A percentile compares a stretch with the other conserved stretches of the same genome.
Evolutionary conservation across 2,329 filamentous ascomycete species (phyloP).

Genomic region (Calycina herbarum): DNA sequence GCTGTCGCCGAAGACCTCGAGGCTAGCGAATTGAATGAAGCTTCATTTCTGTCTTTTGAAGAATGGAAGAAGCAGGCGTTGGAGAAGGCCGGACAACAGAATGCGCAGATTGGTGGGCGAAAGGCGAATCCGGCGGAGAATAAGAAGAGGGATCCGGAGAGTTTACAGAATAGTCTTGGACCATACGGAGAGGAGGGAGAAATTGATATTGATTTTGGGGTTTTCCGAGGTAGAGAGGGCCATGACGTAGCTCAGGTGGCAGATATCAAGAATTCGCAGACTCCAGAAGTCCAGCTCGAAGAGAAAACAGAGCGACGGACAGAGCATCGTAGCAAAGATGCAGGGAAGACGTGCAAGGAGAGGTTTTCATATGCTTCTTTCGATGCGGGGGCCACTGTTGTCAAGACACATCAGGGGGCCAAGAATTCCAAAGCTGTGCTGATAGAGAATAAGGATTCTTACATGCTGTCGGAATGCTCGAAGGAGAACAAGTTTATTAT

Average conservation of each 20-base stretch:
- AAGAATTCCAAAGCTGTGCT: conserved; percentile 88
- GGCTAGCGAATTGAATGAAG: conserved; percentile 47
- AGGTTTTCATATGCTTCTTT: conserved; percentile 97
- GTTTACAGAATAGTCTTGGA: conserved; percentile 69
- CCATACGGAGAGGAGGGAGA: conserved; percentile 85
- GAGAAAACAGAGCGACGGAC: conserved; percentile 30
- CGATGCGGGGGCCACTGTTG: conserved; percentile 88
- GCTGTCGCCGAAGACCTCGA: conserved; percentile 24
- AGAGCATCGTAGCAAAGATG: conserved; percentile 75
- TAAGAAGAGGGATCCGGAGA: conserved; percentile 52
- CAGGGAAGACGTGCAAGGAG: conserved; percentile 96
- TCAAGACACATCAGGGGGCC: conserved; percentile 84
- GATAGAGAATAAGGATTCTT: conserved; percentile 96
- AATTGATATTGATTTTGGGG: conserved; percentile 72
- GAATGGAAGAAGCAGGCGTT: conserved; percentile 97
- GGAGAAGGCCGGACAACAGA: conserved; percentile 78
- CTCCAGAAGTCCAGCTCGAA: conserved; percentile 33
- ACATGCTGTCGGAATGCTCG: conserved; percentile 92
- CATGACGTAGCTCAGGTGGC: conserved; percentile 20
- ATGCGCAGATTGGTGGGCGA: conserved; percentile 61
- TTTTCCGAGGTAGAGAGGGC: conserved; percentile 50
- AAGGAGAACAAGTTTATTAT: conserved; percentile 90
- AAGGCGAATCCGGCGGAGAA: conserved; percentile 46
- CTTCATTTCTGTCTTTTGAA: conserved; percentile 92
- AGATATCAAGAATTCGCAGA: conserved; percentile 25